Base-by-base conservation (phyloP, 2,329 filamentous ascomycete species). In the Colletotrichum sp. region DNA sequence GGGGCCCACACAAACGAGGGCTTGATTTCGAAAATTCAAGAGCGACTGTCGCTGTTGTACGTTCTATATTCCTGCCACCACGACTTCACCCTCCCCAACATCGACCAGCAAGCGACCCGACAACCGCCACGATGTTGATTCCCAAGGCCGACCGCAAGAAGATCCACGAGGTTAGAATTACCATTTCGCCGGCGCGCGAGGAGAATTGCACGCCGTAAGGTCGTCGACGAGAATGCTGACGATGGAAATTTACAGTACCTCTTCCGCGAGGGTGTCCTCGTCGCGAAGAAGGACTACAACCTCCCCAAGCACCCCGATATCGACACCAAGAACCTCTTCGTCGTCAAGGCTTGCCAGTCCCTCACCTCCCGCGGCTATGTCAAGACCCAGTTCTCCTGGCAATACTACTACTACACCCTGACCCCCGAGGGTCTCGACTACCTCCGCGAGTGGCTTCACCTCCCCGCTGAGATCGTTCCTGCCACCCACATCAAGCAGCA, bases 391-490 rank as follows among this genome's bases (percentile, higher is more conserved):
- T 99, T 99, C 95, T 98, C 96, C 82, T 98, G 96, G 96, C 96
- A 98, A 91, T 98, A 96, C 93, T 98, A 99, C 94, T 99, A 99
- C 95, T 99, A 99, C 94, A 98, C 97, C 89, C 94, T 99, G 89
- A 98, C 96, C 88, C 95, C 96, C 86, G 96, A 99, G 93, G 97
- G 97, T 90, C 96, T 99, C 88, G 96, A 99, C 92, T 99, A 99
- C 93, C 96, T 99, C 88, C 96, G 97, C 87, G 97, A 99, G 92
- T 99, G 97, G 97, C 96, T 99, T 84, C 97, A 99, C 91, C 95
- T 99, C 84, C 97, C 97, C 85, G 96, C 97, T 87, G 97, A 99
- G 93, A 98, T 99, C 87, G 97, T 99, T 82, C 97, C 97, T 83
- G 96, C 98, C 85, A 99, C 97, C 85, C 97, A 99, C 94, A 99